Evolutionary conservation across 768 basidiomycete species (phyloP).

Genomic region (Udeniomyces megalosporus): DNA sequence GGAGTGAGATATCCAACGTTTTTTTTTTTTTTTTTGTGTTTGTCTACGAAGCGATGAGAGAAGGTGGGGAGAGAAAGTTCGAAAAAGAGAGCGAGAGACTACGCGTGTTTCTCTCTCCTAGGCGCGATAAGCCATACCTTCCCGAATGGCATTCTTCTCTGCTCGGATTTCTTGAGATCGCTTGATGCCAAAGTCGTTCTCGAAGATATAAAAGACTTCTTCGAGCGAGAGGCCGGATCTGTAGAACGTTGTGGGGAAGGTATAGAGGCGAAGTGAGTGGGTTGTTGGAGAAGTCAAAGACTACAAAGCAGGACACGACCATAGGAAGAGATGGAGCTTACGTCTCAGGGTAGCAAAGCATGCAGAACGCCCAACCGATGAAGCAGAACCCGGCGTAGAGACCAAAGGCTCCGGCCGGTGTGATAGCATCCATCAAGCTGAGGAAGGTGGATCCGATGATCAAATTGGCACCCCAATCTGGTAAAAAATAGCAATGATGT

Average conservation of each 20-base stretch:
- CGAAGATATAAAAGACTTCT: constrained; percentile 36
- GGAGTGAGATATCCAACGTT: neutral
- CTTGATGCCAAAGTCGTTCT: constrained; percentile 45
- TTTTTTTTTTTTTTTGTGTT: neutral
- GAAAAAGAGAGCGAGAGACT: neutral
- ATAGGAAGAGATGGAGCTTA: constrained; percentile 33
- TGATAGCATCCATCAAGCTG: constrained; percentile 55
- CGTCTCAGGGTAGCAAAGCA: constrained; percentile 62
- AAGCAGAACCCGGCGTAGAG: constrained; percentile 60
- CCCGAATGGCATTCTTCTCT: constrained; percentile 28
- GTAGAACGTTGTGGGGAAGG: too few species aligned
- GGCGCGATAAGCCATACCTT: neutral
- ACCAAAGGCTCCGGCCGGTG: constrained; percentile 58
- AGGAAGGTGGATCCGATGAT: constrained; percentile 66
- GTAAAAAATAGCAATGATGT: neutral
- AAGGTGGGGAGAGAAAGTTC: neutral
- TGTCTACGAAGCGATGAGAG: neutral
- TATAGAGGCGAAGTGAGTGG: too few species aligned
- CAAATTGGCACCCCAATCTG: constrained; percentile 39
- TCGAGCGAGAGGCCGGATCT: constrained; percentile 22
- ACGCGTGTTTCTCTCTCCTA: neutral
- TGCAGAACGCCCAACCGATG: constrained; percentile 51
- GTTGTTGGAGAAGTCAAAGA: too few species aligned
- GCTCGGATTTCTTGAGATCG: constrained; percentile 40
- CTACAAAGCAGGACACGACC: neutral